These are phyloP conservation scores for Neocucurbitaria cava DNA, from an alignment of 2,329 filamentous ascomycete species.

Conservation along the genomic window DNA sequence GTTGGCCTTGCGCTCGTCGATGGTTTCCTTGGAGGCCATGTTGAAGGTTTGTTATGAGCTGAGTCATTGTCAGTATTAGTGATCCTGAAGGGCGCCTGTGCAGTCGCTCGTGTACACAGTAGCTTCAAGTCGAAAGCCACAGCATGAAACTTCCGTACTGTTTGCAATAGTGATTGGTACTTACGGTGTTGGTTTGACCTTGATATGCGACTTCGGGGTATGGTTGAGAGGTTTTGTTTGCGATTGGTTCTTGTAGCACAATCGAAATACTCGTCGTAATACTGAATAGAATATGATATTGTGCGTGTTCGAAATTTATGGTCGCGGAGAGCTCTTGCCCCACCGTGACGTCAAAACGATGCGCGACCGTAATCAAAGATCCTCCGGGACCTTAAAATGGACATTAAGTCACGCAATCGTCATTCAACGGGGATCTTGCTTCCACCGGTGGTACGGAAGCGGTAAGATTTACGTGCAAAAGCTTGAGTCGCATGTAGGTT, in stretches of 20 bases:
- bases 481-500: conserved; percentile 3
- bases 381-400: conserved; percentile 5
- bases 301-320: conserved; percentile 19
- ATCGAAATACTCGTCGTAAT: conserved; percentile 3
- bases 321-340: conserved; percentile 7
- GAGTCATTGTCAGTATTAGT: conserved; percentile 7
- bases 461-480: conserved; percentile 7
- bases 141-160: background rate
- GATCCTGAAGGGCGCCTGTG: background rate
- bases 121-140: background rate
- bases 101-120: background rate
- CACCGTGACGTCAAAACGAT: conserved; percentile 27
- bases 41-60: conserved; percentile 12
- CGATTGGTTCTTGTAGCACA: conserved; percentile 5
- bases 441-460: no score
- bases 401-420: conserved; percentile 7
- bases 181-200: conserved; percentile 14
- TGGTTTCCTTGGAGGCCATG: conserved; percentile 54
- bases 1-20: conserved; percentile 73
- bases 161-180: background rate
- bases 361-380: conserved; percentile 15
- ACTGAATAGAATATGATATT: background rate
- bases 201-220: background rate
- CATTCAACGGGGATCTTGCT: conserved; percentile 9
- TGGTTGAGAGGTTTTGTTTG: background rate